Base-by-base conservation (phyloP, 148 eudicot species). In the Suaeda aralocaspica region DNA sequence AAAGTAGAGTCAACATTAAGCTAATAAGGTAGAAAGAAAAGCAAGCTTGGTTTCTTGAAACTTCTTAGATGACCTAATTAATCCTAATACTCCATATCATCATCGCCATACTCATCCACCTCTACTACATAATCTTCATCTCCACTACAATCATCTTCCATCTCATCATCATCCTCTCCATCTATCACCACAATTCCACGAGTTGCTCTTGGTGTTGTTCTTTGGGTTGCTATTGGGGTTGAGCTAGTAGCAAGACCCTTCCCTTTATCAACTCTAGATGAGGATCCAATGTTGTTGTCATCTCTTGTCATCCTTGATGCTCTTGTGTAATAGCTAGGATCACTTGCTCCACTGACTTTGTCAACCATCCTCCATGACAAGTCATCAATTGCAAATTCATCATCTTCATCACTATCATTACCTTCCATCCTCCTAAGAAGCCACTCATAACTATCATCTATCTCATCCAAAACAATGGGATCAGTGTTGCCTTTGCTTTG, bases 361-460 rank as follows among this genome's bases (percentile, higher is more conserved):
- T 39, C 44, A 10, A 67, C 70, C 5, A 4, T 8, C 29, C 28
- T 67, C 59, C 42, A 67, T 29, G 25, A 49, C 16, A 49, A 29
- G 3, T 67, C 34, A 2, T 67, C 59, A 30, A 30, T 26, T 18
- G 19, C 44, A 50, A 67, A 50, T 3, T 30, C 70, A 1, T 46
- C 29, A 13, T 66, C 58, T 30, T 49, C 58, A 14, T 18, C 26
- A 12, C 18, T 36, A 29, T 4, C 15, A 10, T 66, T 26, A 2
- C 49, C 57, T 30, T 66, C 57, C 70, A 66, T 49, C 33, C 42
- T 66, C 15, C 44, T 58, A 31, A 30, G 15, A 2, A 66, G 52
- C 70, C 70, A 46, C 55, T 65, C 55, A 26, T 45, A 45, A 28
- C 55, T 26, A 24, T 65, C 55, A 65, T 65, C 69, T 28, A 66